Base-by-base conservation (phyloP, 805 yeast species). In the Candida incommunis region DNA sequence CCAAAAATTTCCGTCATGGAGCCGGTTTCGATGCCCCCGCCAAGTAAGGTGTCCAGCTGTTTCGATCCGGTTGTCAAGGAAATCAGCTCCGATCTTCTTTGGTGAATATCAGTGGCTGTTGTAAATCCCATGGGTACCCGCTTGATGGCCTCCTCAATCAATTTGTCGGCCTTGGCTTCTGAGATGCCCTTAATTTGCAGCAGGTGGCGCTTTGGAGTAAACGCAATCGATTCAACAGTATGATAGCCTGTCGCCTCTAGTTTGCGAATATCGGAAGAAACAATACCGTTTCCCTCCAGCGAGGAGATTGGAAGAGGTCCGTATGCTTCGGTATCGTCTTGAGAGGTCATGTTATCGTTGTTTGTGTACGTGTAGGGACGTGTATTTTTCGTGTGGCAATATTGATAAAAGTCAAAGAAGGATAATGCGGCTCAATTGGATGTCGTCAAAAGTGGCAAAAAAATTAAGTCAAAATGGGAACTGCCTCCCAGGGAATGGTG, bases 21-120 rank as follows among this genome's bases (percentile, higher is more conserved):
- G 2, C 98, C 98, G 0, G 98, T 92, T 62, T 92, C 98, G 43
- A 92, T 75, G 37, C 98, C 98, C 45, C 98, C 98, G 7, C 96
- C 96, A 34, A 92, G 68, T 43, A 92, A 68, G 1, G 95, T 86
- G 61, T 92, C 98, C 40, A 92, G 69, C 56, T 86, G 90, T 58
- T 87, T 86, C 2, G 97, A 87, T 1, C 98, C 98, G 0, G 98
- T 90, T 1, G 97, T 88, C 45, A 92, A 68, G 57, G 96, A 83
- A 46, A 92, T 87, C 64, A 92, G 74, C 59, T 87, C 95, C 3
- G 90, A 78, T 55, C 97, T 72, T 55, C 96, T 74, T 55, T 80
- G 76, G 61, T 87, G 96, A 60, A 85, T 86, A 60, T 87, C 96
- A 1, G 94, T 80, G 2, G 97, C 98, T 0, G 97, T 90, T 21